A percentile compares a stretch with the other conserved stretches of the same genome.
phyloP scores from a whole-genome alignment of 495 filamentous ascomycete species.

The Stereocaulon alpinum region DNA sequence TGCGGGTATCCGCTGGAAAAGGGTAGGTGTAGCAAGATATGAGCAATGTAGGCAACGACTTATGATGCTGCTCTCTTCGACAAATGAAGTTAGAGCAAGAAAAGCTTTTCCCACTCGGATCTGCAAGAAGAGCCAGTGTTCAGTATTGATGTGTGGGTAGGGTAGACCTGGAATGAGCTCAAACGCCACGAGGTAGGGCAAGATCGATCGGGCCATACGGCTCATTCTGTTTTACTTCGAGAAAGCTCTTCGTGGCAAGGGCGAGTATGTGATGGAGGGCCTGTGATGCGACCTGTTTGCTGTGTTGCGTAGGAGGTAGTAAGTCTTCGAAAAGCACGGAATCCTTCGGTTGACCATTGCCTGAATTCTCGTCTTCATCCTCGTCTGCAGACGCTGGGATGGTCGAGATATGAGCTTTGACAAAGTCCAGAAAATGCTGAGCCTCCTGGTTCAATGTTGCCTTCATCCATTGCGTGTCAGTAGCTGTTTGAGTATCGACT shows the following conservation, averaged over 20 bases:
- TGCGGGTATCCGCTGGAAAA: constrained; percentile 6
- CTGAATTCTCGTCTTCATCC: constrained; percentile 27
- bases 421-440: constrained; percentile 50
- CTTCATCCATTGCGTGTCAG: constrained; percentile 32
- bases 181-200: constrained; percentile 15
- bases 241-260: constrained; percentile 53
- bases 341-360: constrained; percentile 28
- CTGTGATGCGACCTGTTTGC: constrained; percentile 53
- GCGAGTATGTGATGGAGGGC: constrained; percentile 62
- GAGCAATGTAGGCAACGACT: background rate
- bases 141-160: background rate
- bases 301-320: constrained; percentile 44
- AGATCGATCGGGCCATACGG: constrained; percentile 27
- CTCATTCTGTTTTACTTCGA: constrained; percentile 45
- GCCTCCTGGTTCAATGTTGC: constrained; percentile 48
- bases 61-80: background rate
- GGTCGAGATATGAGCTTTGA: constrained; percentile 31
- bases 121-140: background rate
- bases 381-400: constrained; percentile 28
- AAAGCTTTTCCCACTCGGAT: background rate
- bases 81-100: background rate
- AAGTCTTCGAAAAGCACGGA: constrained; percentile 49
- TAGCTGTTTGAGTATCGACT: constrained; percentile 39
- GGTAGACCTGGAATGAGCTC: background rate
- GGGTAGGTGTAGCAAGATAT: constrained; percentile 1